These are phyloP conservation scores for Dryas drummondii DNA, from an alignment of 306 rosid genomes.

Conservation along the genomic window DNA sequence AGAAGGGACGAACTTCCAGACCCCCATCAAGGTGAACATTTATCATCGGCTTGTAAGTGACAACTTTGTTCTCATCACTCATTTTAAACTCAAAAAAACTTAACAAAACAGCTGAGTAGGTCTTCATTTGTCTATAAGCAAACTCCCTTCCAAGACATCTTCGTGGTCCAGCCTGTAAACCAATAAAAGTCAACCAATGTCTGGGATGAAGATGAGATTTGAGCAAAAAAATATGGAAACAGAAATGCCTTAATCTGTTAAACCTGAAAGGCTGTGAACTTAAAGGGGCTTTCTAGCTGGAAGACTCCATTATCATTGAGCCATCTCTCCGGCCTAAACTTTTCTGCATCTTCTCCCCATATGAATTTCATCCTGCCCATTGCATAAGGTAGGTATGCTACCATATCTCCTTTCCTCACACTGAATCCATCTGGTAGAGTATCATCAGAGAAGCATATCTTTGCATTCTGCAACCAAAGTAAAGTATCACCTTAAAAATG, in stretches of 20 bases:
- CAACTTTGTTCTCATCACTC: constrained; percentile 54
- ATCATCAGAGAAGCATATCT: constrained; percentile 64
- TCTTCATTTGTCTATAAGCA: constrained; percentile 88
- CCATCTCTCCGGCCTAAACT: constrained; percentile 74
- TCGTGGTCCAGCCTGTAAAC: constrained; percentile 74
- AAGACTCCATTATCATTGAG: constrained; percentile 57
- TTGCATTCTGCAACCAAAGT: constrained; percentile 54
- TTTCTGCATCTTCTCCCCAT: constrained; percentile 82
- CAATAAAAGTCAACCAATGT: not conserved
- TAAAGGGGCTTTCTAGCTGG: constrained; percentile 64
- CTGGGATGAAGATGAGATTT: not conserved
- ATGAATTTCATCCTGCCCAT: constrained; percentile 84
- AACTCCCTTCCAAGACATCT: constrained; percentile 87
- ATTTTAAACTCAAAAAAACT: constrained; percentile 54
- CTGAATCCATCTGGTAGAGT: constrained; percentile 67
- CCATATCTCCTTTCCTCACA: constrained; percentile 61
- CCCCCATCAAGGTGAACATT: constrained; percentile 80
- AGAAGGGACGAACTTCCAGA: constrained; percentile 54
- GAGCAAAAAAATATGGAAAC: too few species aligned
- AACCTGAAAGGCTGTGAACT: constrained; percentile 82
- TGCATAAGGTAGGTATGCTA: constrained; percentile 72
- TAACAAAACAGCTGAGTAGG: constrained; percentile 55
- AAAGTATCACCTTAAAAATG: too few species aligned
- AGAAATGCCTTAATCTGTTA: not conserved
- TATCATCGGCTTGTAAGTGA: constrained; percentile 78